Evolutionary conservation across 257 asterid species (phyloP), one percentile per base, ranked within the genome.

Genomic region (Parsonsia alboflavescens): DNA sequence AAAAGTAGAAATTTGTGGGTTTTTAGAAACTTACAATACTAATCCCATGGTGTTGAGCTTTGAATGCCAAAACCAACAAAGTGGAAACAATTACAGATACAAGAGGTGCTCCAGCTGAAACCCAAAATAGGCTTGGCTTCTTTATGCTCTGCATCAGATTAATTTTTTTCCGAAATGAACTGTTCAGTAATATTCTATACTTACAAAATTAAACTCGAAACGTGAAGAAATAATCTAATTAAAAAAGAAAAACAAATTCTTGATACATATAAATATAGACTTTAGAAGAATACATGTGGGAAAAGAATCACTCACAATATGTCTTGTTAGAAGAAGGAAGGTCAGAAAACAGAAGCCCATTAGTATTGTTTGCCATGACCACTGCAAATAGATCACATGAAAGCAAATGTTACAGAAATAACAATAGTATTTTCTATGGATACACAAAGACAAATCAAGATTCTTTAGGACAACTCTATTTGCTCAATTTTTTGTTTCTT

Each of bases 91-190:
- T 79, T 7, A 93, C 98, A 2, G 89, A 88, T 50, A 85, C 53
- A 64, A 93, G 88, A 68, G 98, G 98, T 33, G 97, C 98, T 63
- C 98, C 96, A 10, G 98, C 98, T 68, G 98, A 89, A 79, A 93
- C 92, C 98, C 98, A 93, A 75, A 93, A 91, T 68, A 93, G 83
- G 80, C 85, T 89, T 46, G 98, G 98, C 68, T 83, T 91, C 82
- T 67, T 91, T 65, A 89, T 86, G 79, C 98, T 81, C 98, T 93
- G 91, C 78, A 65, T 11, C 70, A 39, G 16, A 36, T 65, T 65
- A 3, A 36, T 36, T 17, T 17, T 65, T 49, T 39, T 54, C 11
- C 6, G 8, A 10, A 50, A 46, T 46, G 0, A 1, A 46, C 10
- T 46, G 13, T 46, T 50, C 56, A 13, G 21, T 50, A 50, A 50